These are phyloP conservation scores for Salvia hispanica DNA, from an alignment of 257 asterid species.

Conservation along the genomic window DNA sequence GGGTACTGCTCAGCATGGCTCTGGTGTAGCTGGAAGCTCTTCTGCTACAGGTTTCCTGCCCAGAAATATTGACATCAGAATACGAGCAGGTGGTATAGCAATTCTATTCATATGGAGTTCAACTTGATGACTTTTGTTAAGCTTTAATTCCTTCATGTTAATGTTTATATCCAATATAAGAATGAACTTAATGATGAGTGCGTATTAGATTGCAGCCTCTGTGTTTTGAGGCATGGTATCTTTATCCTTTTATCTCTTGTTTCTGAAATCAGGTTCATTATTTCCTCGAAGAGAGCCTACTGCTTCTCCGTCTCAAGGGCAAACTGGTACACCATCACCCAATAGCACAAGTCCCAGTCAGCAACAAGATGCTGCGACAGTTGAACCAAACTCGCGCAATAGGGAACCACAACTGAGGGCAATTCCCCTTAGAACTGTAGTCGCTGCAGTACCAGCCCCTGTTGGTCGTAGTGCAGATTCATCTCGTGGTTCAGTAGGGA, in stretches of 20 bases:
- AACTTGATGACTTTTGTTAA: not conserved
- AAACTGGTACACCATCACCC: constrained; percentile 50
- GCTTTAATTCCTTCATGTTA: constrained; percentile 3
- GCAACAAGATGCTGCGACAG: constrained; percentile 46
- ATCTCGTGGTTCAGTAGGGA: constrained; percentile 71
- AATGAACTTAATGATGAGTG: not conserved
- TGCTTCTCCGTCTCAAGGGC: constrained; percentile 57
- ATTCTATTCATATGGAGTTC: constrained; percentile 7
- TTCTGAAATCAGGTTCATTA: constrained; percentile 51
- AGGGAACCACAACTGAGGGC: constrained; percentile 60
- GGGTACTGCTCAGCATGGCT: constrained; percentile 60
- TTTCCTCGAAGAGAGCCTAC: constrained; percentile 73
- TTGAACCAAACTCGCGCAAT: constrained; percentile 41
- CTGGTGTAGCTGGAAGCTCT: constrained; percentile 61
- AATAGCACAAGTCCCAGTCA: constrained; percentile 46
- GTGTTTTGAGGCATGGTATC: constrained; percentile 1
- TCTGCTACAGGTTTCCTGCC: constrained; percentile 67
- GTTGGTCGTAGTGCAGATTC: constrained; percentile 55
- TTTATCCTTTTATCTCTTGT: constrained; percentile 12
- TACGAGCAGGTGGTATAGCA: constrained; percentile 72
- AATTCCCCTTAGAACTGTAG: constrained; percentile 63
- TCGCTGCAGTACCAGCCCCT: constrained; percentile 60
- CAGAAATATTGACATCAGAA: constrained; percentile 93
- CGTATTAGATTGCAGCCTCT: not conserved
- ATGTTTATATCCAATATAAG: not conserved